phyloP scores from a whole-genome alignment of 306 rosid genomes.

The Psophocarpus tetragonolobus region DNA sequence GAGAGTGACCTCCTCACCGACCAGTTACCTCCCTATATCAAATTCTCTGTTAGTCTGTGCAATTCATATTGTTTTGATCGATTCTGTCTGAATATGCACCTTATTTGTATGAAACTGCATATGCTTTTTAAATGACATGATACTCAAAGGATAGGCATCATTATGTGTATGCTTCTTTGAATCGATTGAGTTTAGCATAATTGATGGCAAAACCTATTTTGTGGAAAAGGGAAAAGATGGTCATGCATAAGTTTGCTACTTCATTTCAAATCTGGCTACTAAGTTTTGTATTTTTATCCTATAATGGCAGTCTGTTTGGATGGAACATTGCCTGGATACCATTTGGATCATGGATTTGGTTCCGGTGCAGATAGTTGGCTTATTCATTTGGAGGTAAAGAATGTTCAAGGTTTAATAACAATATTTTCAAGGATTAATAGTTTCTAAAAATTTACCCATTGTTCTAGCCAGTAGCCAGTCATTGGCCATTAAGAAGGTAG shows the following conservation, averaged over 20 bases:
- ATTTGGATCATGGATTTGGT: slow-evolving; percentile 68
- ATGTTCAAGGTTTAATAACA: slow-evolving; percentile 15
- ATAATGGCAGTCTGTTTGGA: slow-evolving; percentile 74
- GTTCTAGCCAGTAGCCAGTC: neutral
- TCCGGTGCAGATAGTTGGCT: slow-evolving; percentile 86
- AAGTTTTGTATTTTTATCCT: slow-evolving; percentile 20
- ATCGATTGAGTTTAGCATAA: neutral
- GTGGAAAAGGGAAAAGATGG: neutral
- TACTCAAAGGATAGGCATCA: neutral
- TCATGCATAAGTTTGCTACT: slow-evolving; percentile 1
- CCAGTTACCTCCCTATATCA: neutral
- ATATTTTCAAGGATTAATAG: neutral
- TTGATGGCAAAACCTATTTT: neutral
- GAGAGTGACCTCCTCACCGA: neutral
- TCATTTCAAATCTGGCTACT: slow-evolving; percentile 22
- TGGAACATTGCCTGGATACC: slow-evolving; percentile 91
- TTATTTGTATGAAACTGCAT: neutral
- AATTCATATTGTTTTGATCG: slow-evolving; percentile 2
- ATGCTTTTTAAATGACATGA: neutral
- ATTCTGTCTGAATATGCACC: neutral
- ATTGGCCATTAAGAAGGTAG: neutral
- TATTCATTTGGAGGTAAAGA: slow-evolving; percentile 74
- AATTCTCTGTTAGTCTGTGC: neutral
- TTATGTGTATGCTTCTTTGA: slow-evolving; percentile 14
- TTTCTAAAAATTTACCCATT: neutral